Base-by-base conservation (phyloP, 345 rosid species). In the Aegle marmelos region DNA sequence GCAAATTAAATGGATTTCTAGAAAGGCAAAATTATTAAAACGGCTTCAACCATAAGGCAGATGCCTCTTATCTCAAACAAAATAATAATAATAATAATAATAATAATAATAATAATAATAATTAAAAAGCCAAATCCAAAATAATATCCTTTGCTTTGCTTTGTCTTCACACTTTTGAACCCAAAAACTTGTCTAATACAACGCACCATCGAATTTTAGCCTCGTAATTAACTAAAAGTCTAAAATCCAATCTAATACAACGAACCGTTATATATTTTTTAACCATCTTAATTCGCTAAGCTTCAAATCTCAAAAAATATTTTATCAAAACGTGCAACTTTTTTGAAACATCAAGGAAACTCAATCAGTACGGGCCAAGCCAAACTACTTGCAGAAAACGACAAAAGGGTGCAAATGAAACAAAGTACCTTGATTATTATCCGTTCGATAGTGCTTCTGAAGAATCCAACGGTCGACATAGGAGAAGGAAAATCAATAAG, bases 51-150 rank as follows among this genome's bases (percentile, higher is more conserved):
- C 59, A 59, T 37, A 73, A 77, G 48, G 70, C 81, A 74, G 71
- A 64, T 45, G 66, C 57, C 37, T 17, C 41, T 37, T 37, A 37
- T 37, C 41, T n/a, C n/a, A n/a, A n/a, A n/a, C n/a, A n/a, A n/a
- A n/a, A n/a, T n/a, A n/a, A n/a, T n/a, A n/a, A n/a, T n/a, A n/a
- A n/a, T n/a, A n/a, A n/a, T n/a, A n/a, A n/a, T n/a, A n/a, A n/a
- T n/a, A n/a, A n/a, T n/a, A n/a, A n/a, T n/a, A n/a, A n/a, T n/a
- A n/a, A n/a, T n/a, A n/a, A n/a, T n/a, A n/a, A n/a, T n/a, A n/a
- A n/a, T n/a, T n/a, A n/a, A n/a, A n/a, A n/a, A n/a, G n/a, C n/a
- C 70, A 72, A 68, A 77, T 81, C 75, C 31, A 31, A 45, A 37
- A 17, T 25, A 17, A 22, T 25, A 5, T 7, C 6, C 31, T 30